Evolutionary conservation across 1,284 basidiomycete genomes (phyloP).

Genomic region (Irpex rosettiformis): DNA sequence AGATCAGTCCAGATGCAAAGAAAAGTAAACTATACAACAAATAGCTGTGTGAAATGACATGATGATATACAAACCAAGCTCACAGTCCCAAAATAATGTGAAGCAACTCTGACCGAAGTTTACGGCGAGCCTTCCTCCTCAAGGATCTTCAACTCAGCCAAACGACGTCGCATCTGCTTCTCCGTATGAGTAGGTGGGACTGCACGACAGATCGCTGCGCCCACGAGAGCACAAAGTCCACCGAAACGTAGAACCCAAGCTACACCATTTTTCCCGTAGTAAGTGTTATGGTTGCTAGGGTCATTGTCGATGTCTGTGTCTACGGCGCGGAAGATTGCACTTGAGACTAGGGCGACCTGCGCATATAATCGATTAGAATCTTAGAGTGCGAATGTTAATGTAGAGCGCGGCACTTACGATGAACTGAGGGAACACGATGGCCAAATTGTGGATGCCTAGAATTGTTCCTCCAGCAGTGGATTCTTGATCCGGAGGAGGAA

Average conservation of each 20-base stretch:
- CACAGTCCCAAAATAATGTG: not conserved
- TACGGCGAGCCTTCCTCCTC: slow-evolving; percentile 54
- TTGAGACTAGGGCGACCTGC: slow-evolving; percentile 86
- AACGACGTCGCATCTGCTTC: slow-evolving; percentile 77
- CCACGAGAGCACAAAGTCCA: slow-evolving; percentile 76
- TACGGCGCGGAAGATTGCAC: slow-evolving; percentile 81
- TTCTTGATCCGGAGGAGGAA: slow-evolving; percentile 33
- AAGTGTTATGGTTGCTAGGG: slow-evolving; percentile 49
- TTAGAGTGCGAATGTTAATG: not conserved
- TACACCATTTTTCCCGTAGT: slow-evolving; percentile 81
- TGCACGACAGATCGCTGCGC: slow-evolving; percentile 72
- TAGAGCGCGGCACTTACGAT: slow-evolving; percentile 54
- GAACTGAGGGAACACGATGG: slow-evolving; percentile 91
- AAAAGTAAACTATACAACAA: too few relatives aligned
- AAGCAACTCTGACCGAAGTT: slow-evolving; percentile 12
- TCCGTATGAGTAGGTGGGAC: slow-evolving; percentile 87
- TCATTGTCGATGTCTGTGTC: slow-evolving; percentile 45
- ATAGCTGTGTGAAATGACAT: not conserved
- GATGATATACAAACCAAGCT: not conserved
- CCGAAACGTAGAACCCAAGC: slow-evolving; percentile 94
- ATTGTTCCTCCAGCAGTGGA: slow-evolving; percentile 89
- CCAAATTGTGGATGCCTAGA: slow-evolving; percentile 92
- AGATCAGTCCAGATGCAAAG: too few relatives aligned
- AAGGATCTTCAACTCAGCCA: slow-evolving; percentile 75
- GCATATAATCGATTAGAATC: not conserved